Evolutionary conservation across 148 eudicot genomes (phyloP).

Genomic region (Cornus controversa): DNA sequence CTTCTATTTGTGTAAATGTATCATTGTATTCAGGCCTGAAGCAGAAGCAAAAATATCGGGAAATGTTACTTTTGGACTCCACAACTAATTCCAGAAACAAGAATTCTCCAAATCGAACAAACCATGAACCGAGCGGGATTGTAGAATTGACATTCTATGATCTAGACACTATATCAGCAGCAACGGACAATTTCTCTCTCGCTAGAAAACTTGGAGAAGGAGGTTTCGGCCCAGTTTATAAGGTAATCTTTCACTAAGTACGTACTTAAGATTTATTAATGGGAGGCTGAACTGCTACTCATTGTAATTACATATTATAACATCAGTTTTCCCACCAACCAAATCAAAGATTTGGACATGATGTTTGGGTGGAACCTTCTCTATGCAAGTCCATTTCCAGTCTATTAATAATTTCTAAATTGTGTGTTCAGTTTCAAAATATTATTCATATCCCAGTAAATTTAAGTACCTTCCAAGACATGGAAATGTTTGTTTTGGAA

Average conservation of each 20-base stretch:
- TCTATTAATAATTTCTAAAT: too few relatives aligned
- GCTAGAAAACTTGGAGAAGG: slow-evolving; percentile 33
- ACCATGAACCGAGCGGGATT: slow-evolving; percentile 1
- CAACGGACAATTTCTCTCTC: slow-evolving; percentile 13
- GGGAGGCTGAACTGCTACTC: too few relatives aligned
- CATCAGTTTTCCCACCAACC: too few relatives aligned
- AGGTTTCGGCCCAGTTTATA: slow-evolving; percentile 39
- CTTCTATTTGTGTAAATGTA: background rate
- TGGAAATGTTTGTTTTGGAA: too few relatives aligned
- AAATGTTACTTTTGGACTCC: background rate
- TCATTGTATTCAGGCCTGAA: background rate
- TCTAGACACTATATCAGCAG: slow-evolving; percentile 12
- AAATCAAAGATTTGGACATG: too few relatives aligned
- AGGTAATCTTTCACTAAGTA: slow-evolving; percentile 16
- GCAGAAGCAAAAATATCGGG: background rate
- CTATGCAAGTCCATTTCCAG: too few relatives aligned
- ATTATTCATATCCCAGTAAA: too few relatives aligned
- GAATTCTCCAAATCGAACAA: background rate
- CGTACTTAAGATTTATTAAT: too few relatives aligned
- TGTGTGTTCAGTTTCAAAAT: too few relatives aligned
- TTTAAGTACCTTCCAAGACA: too few relatives aligned
- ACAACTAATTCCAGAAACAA: background rate
- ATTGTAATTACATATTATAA: too few relatives aligned
- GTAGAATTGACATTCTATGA: slow-evolving; percentile 17
- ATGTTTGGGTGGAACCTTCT: too few relatives aligned